Evolutionary conservation across 2,329 filamentous ascomycete genomes (phyloP).

Genomic region (Alternaria alternata): DNA sequence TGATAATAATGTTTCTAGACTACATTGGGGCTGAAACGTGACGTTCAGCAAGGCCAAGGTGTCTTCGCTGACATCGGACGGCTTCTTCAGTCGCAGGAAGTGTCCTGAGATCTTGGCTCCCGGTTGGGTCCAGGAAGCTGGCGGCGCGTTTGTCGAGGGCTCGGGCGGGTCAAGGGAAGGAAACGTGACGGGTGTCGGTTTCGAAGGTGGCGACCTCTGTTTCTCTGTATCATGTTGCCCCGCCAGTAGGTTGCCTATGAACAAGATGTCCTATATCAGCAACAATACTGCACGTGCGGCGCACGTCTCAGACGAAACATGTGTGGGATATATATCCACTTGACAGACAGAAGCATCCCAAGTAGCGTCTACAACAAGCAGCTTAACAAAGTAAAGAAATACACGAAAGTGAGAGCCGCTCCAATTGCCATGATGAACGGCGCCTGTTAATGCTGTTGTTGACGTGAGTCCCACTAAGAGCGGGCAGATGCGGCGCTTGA

Average conservation of each 20-base stretch:
- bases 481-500: slow-evolving; percentile 5
- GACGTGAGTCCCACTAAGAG: background rate
- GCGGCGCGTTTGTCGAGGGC: slow-evolving; percentile 33
- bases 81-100: slow-evolving; percentile 53
- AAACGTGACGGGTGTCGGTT: slow-evolving; percentile 61
- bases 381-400: background rate
- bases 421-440: background rate
- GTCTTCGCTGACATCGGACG: slow-evolving; percentile 51
- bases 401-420: background rate
- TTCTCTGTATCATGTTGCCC: slow-evolving; percentile 51
- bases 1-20: slow-evolving; percentile 52
- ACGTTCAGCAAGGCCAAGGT: slow-evolving; percentile 56
- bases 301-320: slow-evolving; percentile 37
- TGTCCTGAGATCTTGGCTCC: slow-evolving; percentile 55
- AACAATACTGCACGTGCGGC: slow-evolving; percentile 36
- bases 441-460: slow-evolving; percentile 2
- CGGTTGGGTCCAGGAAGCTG: slow-evolving; percentile 45
- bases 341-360: slow-evolving; percentile 26
- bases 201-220: slow-evolving; percentile 58
- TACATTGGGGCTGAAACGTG: slow-evolving; percentile 46
- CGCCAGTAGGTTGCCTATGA: slow-evolving; percentile 48
- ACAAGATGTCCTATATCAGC: slow-evolving; percentile 37
- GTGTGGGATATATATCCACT: slow-evolving; percentile 31
- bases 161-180: slow-evolving; percentile 55
- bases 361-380: slow-evolving; percentile 11